A percentile compares a stretch with the other conserved stretches of the same genome.
Conservation (phyloP, 148 eudicot genomes). For the Amaranthus palmeri region DNA sequence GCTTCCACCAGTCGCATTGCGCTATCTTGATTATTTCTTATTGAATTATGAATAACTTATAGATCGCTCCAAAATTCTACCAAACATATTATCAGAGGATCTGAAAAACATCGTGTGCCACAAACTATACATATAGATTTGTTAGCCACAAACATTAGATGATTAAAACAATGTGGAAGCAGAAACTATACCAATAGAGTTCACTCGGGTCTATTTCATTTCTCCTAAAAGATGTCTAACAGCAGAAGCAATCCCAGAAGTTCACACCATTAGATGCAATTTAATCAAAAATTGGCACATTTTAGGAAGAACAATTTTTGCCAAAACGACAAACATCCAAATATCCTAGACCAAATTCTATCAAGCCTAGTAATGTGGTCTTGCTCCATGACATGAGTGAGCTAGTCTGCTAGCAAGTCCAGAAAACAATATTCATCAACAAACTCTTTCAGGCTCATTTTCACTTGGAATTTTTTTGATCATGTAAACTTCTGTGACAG, state of each 20-base stretch:
- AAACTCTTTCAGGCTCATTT: not conserved
- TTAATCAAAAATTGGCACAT: not conserved
- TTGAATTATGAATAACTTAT: not conserved
- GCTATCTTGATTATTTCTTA: not conserved
- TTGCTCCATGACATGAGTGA: not conserved
- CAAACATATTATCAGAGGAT: not conserved
- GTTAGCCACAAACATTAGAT: not conserved
- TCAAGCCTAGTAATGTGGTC: not conserved
- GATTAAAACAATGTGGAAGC: not conserved
- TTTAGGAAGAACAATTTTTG: not conserved
- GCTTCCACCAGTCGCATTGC: not conserved
- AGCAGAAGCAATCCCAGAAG: not conserved
- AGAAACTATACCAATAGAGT: not conserved
- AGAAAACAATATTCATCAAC: not conserved
- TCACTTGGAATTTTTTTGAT: not conserved
- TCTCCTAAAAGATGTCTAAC: not conserved
- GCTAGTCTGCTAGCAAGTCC: conserved; percentile 6
- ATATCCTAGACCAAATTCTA: conserved; percentile 3
- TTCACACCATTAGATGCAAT: conserved; percentile 3
- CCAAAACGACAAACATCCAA: not conserved
- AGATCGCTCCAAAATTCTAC: too few species aligned
- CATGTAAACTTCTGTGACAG: not conserved
- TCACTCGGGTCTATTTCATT: not conserved
- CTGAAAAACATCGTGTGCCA: not conserved
- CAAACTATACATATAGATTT: not conserved